Evolutionary conservation across 2,329 filamentous ascomycete genomes (phyloP).

Genomic region (Zasmidium angulare): DNA sequence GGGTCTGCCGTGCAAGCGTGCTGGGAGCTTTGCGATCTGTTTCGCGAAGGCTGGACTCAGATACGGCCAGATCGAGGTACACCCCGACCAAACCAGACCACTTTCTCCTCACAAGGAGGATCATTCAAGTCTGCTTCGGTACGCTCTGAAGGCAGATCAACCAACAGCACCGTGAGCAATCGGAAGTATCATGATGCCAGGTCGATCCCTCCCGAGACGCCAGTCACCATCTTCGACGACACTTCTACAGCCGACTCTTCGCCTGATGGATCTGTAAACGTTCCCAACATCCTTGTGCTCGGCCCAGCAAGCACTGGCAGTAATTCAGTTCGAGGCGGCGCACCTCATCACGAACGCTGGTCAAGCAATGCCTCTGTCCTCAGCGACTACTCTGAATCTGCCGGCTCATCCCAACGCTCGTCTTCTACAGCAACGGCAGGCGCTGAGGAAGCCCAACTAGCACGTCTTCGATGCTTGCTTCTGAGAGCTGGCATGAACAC

Average conservation of each 20-base stretch:
- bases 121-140: slow-evolving; percentile 23
- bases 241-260: slow-evolving; percentile 71
- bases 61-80: slow-evolving; percentile 83
- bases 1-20: slow-evolving; percentile 88
- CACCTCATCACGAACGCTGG: slow-evolving; percentile 68
- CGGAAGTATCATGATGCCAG: slow-evolving; percentile 46
- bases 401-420: slow-evolving; percentile 57
- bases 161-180: slow-evolving; percentile 47
- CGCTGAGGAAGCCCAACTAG: slow-evolving; percentile 73
- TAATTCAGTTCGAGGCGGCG: slow-evolving; percentile 31
- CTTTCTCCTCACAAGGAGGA: slow-evolving; percentile 54
- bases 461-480: slow-evolving; percentile 73
- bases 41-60: slow-evolving; percentile 88
- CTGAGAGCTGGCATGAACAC: slow-evolving; percentile 83
- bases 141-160: slow-evolving; percentile 37
- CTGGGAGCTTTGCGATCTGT: slow-evolving; percentile 92
- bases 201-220: slow-evolving; percentile 72
- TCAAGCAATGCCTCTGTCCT: slow-evolving; percentile 74
- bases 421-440: slow-evolving; percentile 69
- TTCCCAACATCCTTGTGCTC: slow-evolving; percentile 85
- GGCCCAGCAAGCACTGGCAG: slow-evolving; percentile 60
- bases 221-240: slow-evolving; percentile 93
- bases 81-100: slow-evolving; percentile 75
- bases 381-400: slow-evolving; percentile 73
- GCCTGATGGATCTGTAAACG: slow-evolving; percentile 61